Evolutionary conservation across 306 rosid genomes (phyloP).

Genomic region (Casuarina glauca): DNA sequence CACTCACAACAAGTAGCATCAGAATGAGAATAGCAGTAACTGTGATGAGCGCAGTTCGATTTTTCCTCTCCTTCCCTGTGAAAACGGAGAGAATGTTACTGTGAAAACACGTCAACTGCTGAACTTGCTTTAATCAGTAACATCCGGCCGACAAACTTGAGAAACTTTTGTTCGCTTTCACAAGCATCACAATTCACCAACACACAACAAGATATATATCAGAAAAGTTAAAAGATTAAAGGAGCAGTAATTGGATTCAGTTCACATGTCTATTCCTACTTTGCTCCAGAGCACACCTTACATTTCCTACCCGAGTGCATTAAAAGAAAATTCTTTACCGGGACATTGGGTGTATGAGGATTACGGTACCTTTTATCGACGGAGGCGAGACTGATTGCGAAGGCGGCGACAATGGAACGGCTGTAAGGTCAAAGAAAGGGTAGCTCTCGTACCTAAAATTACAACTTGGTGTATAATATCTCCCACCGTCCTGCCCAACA

Average conservation of each 20-base stretch:
- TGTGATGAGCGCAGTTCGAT: not conserved
- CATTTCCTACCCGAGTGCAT: too few species aligned
- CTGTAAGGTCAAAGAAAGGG: not conserved
- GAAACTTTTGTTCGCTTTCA: too few species aligned
- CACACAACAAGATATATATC: too few species aligned
- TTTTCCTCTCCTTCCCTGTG: not conserved
- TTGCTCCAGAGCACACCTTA: too few species aligned
- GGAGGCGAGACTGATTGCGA: too few species aligned
- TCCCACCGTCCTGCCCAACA: not conserved
- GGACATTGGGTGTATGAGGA: not conserved
- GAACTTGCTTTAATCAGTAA: not conserved
- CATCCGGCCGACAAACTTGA: too few species aligned
- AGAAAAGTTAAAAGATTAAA: too few species aligned
- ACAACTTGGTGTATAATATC: conserved; percentile 15
- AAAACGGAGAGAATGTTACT: not conserved
- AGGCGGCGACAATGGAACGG: not conserved
- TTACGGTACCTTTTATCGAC: not conserved
- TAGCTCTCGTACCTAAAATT: not conserved
- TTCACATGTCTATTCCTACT: too few species aligned
- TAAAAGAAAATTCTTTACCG: too few species aligned
- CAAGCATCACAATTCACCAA: too few species aligned
- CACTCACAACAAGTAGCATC: not conserved
- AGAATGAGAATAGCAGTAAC: not conserved
- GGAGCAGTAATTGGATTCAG: too few species aligned
- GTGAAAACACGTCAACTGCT: not conserved